Base-by-base conservation (phyloP, 1,284 basidiomycete genomes). In the Pyrrhoderma lamaoense region DNA sequence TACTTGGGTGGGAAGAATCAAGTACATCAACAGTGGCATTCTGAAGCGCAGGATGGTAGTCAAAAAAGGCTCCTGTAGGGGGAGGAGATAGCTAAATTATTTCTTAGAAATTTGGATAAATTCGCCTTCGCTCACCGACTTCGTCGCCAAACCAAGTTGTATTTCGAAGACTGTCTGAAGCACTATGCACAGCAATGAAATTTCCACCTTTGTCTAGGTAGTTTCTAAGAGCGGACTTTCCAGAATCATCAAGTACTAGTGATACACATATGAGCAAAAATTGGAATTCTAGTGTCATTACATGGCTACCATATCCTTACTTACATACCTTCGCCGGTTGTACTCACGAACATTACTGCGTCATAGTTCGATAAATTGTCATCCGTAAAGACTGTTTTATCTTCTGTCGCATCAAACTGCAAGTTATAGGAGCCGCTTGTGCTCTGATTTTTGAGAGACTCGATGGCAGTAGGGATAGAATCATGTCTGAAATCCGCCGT, bases 151-250 rank as follows among this genome's bases (percentile, higher is more conserved):
- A 89, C 63, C 81, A 88, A 0, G 77, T 76, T 2, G 78, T 77
- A 58, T 83, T 84, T 48, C 75, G 73, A 11, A 89, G 67, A 44
- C 77, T 79, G 50, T 83, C 86, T 1, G 83, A 79, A 1, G 85
- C 82, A 34, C 83, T 75, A 60, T 89, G 87, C 19, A 88, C 68
- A 1, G 73, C 85, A 37, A 78, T 66, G 54, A 85, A 88, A 61
- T 84, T 85, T 1, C 87, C 87, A 34, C 86, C 85, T 1, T 73
- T 65, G 62, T 86, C 72, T 31, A 89, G 67, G 63, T 82, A 90
- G 8, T 66, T 72, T 56, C 80, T 75, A 38, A 91, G 73, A 1
- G 82, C 84, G 1, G 68, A 66, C 60, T 85, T 77, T 3, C 80
- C 80, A 13, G 65, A 57, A 4, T 71, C 70, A 60, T 85, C 77